Evolutionary conservation across 805 yeast genomes (phyloP).

Genomic region (Martiniozyma abietophila): DNA sequence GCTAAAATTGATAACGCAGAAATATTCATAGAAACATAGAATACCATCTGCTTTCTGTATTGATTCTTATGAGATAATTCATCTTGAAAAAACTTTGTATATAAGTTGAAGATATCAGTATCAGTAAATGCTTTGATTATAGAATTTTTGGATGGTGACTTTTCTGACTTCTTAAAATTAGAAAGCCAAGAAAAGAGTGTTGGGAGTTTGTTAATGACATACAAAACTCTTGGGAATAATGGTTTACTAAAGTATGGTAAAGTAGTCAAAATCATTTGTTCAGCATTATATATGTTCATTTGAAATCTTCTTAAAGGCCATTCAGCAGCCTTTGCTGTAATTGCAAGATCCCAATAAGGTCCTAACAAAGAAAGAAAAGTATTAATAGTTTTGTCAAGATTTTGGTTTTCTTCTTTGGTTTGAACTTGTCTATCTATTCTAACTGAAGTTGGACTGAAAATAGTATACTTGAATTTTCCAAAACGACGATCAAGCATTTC

Average conservation of each 20-base stretch:
- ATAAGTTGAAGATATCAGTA: constrained; percentile 54
- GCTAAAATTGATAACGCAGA: constrained; percentile 59
- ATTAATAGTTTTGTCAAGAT: constrained; percentile 64
- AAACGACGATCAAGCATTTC: constrained; percentile 69
- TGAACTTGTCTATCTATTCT: constrained; percentile 76
- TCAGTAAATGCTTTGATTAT: constrained; percentile 70
- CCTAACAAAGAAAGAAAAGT: constrained; percentile 67
- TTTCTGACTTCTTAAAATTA: constrained; percentile 49
- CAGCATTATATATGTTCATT: constrained; percentile 73
- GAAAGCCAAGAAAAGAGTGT: constrained; percentile 64
- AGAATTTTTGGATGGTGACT: constrained; percentile 57
- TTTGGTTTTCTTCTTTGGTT: constrained; percentile 64
- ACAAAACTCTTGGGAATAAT: constrained; percentile 65
- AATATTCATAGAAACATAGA: constrained; percentile 66
- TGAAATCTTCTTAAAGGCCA: constrained; percentile 93
- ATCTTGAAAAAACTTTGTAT: constrained; percentile 44
- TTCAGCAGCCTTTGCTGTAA: constrained; percentile 77
- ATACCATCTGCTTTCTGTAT: constrained; percentile 64
- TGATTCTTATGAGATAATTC: constrained; percentile 45
- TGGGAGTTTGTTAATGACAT: constrained; percentile 68
- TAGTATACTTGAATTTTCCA: constrained; percentile 52
- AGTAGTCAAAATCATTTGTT: constrained; percentile 56
- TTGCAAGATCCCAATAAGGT: constrained; percentile 65
- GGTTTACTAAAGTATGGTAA: constrained; percentile 76
- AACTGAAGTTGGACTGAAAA: constrained; percentile 79